Evolutionary conservation across 495 filamentous ascomycete species (phyloP).

Genomic region (Penicillium coffeae): DNA sequence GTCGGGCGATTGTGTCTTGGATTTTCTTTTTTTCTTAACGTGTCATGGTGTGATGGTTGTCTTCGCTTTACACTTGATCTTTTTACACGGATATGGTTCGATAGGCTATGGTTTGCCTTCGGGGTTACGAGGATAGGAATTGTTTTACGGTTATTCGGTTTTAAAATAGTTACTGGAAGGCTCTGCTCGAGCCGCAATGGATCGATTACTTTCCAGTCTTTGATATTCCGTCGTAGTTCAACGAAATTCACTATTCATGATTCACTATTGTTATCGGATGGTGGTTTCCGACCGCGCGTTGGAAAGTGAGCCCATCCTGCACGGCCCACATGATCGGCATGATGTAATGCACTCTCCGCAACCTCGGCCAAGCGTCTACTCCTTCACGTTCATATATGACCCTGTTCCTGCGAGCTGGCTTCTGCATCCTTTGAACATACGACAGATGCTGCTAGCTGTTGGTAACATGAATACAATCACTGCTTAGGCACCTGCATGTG

Average conservation of each 20-base stretch:
- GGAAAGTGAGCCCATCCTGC: conserved; percentile 5
- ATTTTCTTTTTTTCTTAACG: conserved; percentile 16
- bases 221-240: too few species aligned
- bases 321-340: conserved; percentile 26
- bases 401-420: too few species aligned
- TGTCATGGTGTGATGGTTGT: conserved; percentile 29
- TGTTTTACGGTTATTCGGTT: conserved; percentile 2
- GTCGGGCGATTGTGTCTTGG: too few species aligned
- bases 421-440: too few species aligned
- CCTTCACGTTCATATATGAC: conserved; percentile 17
- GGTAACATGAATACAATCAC: too few species aligned
- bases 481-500: too few species aligned
- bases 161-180: not conserved
- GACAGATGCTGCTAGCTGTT: too few species aligned
- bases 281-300: too few species aligned
- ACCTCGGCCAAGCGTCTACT: conserved; percentile 16
- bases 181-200: conserved; percentile 1
- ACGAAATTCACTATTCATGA: too few species aligned
- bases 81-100: not conserved
- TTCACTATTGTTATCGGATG: too few species aligned
- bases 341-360: conserved; percentile 25
- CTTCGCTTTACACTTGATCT: conserved; percentile 12
- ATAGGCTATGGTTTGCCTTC: not conserved
- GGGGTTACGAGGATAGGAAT: not conserved
- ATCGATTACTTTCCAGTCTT: conserved; percentile 3